phyloP scores from a whole-genome alignment of 495 filamentous ascomycete genomes.

The Podospora pseudoanserina region DNA sequence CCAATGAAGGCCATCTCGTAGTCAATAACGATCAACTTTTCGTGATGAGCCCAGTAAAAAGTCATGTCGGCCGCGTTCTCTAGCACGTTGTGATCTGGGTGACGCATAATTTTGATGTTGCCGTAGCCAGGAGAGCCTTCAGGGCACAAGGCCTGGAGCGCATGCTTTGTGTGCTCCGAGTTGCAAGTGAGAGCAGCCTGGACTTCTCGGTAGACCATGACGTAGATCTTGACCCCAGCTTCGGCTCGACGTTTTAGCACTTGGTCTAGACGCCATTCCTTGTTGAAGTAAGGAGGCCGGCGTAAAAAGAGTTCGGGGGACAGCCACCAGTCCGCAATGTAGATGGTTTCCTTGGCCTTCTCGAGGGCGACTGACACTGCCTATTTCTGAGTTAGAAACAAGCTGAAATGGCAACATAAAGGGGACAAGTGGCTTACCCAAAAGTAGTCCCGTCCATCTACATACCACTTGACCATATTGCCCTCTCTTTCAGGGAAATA shows the following conservation, averaged over 20 bases:
- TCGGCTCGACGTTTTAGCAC: conserved; percentile 84
- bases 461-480: conserved; percentile 95
- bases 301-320: conserved; percentile 90
- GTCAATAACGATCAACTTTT: conserved; percentile 94
- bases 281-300: conserved; percentile 71
- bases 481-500: conserved; percentile 82
- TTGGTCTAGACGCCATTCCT: conserved; percentile 86
- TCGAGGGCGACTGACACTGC: conserved; percentile 85
- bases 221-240: conserved; percentile 88
- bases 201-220: conserved; percentile 91
- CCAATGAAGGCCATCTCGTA: conserved; percentile 88
- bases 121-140: conserved; percentile 73
- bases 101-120: conserved; percentile 86
- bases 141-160: conserved; percentile 74
- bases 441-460: conserved; percentile 89
- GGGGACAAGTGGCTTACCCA: conserved; percentile 50
- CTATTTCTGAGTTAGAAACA: conserved; percentile 18
- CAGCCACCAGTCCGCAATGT: conserved; percentile 96
- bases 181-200: conserved; percentile 85
- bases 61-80: conserved; percentile 96
- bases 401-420: background rate
- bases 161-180: conserved; percentile 87
- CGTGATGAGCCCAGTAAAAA: conserved; percentile 97
- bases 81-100: conserved; percentile 92
- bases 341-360: conserved; percentile 84